These are phyloP conservation scores for Phytophthora capsici DNA, from an alignment of 352 stramenopile genomes.

Conservation along the genomic window DNA sequence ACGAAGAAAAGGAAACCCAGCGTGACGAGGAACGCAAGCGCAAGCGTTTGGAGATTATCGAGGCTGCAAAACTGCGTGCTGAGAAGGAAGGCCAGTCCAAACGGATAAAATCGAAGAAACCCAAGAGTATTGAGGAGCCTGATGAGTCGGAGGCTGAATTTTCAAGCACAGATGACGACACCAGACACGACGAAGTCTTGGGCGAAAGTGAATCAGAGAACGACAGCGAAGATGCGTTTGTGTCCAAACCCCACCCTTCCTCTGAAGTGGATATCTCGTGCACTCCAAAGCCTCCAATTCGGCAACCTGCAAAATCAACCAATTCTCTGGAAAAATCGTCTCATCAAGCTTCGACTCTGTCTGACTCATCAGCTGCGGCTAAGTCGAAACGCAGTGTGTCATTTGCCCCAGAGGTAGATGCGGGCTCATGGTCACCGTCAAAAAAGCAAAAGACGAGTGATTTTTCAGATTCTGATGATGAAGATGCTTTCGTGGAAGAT, in stretches of 20 bases:
- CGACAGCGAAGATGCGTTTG: conserved; percentile 33
- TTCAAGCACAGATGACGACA: conserved; percentile 43
- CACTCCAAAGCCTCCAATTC: conserved; percentile 20
- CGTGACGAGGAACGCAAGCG: conserved; percentile 80
- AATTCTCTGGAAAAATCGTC: conserved; percentile 26
- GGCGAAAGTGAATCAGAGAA: conserved; percentile 34
- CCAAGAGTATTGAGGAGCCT: conserved; percentile 45
- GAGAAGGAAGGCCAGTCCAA: conserved; percentile 39
- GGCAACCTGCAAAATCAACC: not conserved
- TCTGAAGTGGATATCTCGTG: conserved; percentile 36
- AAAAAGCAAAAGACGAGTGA: conserved; percentile 32
- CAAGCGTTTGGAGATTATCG: conserved; percentile 71
- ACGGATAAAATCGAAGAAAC: conserved; percentile 40
- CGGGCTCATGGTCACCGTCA: conserved; percentile 16
- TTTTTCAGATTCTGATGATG: conserved; percentile 31
- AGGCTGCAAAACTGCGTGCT: conserved; percentile 42
- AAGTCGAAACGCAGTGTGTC: conserved; percentile 33
- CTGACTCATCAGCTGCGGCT: not conserved
- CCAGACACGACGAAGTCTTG: conserved; percentile 31
- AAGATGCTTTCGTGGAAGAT: conserved; percentile 37
- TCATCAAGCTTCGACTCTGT: conserved; percentile 2
- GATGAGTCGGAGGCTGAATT: conserved; percentile 54
- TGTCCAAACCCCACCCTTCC: not conserved
- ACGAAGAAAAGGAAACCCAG: conserved; percentile 74
- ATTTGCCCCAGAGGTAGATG: conserved; percentile 31